phyloP scores from a whole-genome alignment of 441 rosid species.

The Breynia disticha region DNA sequence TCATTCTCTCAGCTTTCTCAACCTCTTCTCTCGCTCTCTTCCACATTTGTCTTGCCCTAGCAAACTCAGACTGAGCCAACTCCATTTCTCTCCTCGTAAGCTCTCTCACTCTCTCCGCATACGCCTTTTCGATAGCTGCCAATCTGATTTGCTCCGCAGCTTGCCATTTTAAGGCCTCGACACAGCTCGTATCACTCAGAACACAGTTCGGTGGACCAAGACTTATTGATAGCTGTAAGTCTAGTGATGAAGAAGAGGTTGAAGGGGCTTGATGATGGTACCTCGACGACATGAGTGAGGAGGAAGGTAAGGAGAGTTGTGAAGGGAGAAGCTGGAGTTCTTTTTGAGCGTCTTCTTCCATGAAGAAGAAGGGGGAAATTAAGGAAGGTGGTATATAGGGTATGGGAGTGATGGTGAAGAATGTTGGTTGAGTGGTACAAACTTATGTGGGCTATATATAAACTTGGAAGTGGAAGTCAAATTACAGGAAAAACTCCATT shows the following conservation, averaged over 20 bases:
- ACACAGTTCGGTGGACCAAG: constrained; percentile 34
- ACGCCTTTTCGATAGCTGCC: constrained; percentile 75
- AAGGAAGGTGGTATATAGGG: not conserved
- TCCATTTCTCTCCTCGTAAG: constrained; percentile 83
- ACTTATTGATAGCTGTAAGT: constrained; percentile 79
- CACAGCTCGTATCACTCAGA: constrained; percentile 14
- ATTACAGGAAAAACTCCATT: not conserved
- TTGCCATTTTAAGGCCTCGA: constrained; percentile 80
- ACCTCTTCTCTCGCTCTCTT: constrained; percentile 76
- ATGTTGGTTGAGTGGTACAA: not conserved
- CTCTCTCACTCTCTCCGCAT: constrained; percentile 91
- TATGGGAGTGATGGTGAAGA: not conserved
- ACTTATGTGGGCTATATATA: constrained; percentile 1
- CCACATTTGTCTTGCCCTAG: constrained; percentile 78
- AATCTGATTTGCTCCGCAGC: constrained; percentile 79
- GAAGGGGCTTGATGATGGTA: constrained; percentile 19
- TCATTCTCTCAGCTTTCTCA: constrained; percentile 70
- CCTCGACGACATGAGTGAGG: constrained; percentile 27
- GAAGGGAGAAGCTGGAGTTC: constrained; percentile 83
- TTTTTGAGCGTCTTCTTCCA: constrained; percentile 50
- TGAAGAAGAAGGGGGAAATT: not conserved
- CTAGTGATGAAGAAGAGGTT: constrained; percentile 48
- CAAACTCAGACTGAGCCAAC: constrained; percentile 80
- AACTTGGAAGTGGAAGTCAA: not conserved
- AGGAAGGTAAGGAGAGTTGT: constrained; percentile 34